A percentile compares a stretch with the other conserved stretches of the same genome.
phyloP scores from a whole-genome alignment of 495 filamentous ascomycete genomes.

The Choiromyces venosus region DNA sequence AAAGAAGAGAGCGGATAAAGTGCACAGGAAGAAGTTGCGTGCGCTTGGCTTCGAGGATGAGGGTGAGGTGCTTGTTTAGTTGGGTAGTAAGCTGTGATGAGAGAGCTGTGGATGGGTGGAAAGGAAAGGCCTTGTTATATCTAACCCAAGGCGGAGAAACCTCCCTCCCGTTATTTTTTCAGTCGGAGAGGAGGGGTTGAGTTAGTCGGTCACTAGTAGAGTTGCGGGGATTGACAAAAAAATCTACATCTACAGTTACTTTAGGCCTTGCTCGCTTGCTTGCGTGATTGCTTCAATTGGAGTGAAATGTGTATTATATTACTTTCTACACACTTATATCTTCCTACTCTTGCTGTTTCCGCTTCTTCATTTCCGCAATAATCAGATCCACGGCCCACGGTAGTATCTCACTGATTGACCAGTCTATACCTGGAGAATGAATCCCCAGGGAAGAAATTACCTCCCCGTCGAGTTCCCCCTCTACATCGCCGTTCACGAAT shows the following conservation, averaged over 20 bases:
- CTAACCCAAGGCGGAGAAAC: slow-evolving; percentile 34
- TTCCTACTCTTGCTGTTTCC: not conserved
- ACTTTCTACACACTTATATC: not conserved
- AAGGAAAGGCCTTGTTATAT: slow-evolving; percentile 39
- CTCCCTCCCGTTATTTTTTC: not conserved
- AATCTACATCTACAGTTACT: not conserved
- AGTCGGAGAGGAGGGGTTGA: not conserved
- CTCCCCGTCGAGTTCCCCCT: slow-evolving; percentile 49
- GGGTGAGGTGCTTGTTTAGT: slow-evolving; percentile 39
- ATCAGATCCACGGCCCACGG: slow-evolving; percentile 54
- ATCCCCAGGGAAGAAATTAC: slow-evolving; percentile 48
- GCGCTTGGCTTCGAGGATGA: slow-evolving; percentile 84
- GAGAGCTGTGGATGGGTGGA: not conserved
- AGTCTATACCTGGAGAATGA: slow-evolving; percentile 44
- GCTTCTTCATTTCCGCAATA: slow-evolving; percentile 44
- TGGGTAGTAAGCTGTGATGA: not conserved
- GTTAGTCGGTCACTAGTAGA: not conserved
- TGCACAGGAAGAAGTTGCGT: slow-evolving; percentile 59
- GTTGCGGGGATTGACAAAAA: not conserved
- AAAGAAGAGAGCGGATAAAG: slow-evolving; percentile 67
- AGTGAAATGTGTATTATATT: not conserved
- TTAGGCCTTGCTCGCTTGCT: not conserved
- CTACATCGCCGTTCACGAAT: slow-evolving; percentile 61
- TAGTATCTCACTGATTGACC: slow-evolving; percentile 50
- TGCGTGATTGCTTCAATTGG: not conserved